Base-by-base conservation (phyloP, 768 basidiomycete genomes). In the Agaricus sinodeliciosus region DNA sequence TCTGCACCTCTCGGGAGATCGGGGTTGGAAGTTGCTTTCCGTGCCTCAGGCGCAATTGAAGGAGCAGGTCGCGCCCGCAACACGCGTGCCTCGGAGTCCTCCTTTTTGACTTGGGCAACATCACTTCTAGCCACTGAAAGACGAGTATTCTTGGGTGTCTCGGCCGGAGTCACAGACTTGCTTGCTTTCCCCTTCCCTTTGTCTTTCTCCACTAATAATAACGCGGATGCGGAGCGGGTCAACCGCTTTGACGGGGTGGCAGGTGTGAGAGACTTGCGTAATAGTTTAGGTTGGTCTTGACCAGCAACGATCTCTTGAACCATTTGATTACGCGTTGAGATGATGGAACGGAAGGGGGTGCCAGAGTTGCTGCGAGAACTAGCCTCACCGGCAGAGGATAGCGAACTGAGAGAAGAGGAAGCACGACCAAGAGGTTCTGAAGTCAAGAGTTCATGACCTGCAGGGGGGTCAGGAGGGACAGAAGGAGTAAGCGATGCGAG, bases 281-380 rank as follows among this genome's bases (percentile, higher is more conserved):
- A 49, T 9, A 46, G 49, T 19, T 50, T 56, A 55, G 59, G 65
- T 57, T 37, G 64, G 57, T 51, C 67, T 13, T 31, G 73, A 69
- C 12, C 65, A 67, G 3, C 52, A 47, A 26, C 48, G 48, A 13
- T 52, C 59, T 64, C 59, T 56, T 67, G 60, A 13, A 71, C 72
- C 60, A 77, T 81, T 64, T 79, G 84, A 52, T 64, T 72, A 59
- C 82, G 81, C 35, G 82, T 80, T 27, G 81, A 72, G 43, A 84
- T 83, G 43, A 80, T 78, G 13, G 82, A 78, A 44, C 73, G 78
- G 59, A 76, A 79, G 25, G 75, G 68, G 25, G 73, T 66, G 15
- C 67, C 65, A 27, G 62, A 61, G 35, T 55, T 57, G 54, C 67
- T 66, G 43, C 63, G 63, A n/a, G 71, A 58, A 57, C 75, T 63